Base-by-base conservation (phyloP, 192 early-diverging fungal species). In the Pilaira anomala region DNA sequence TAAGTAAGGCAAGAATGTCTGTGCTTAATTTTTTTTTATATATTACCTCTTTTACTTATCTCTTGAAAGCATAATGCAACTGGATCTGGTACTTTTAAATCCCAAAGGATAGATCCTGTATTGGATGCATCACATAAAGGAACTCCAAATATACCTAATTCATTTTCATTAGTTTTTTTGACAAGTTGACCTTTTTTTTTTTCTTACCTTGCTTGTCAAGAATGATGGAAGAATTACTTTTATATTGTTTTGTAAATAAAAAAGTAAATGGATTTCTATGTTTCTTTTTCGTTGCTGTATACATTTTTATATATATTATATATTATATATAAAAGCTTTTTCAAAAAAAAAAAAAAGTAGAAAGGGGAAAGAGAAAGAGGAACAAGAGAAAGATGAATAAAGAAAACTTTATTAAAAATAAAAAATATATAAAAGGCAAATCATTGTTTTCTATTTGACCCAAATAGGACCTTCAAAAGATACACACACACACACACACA, bases 21-120 rank as follows among this genome's bases (percentile, higher is more conserved):
- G 5, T 46, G 16, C 2, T 19, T 45, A 8, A 1, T 19, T 18
- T 2, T 2, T 19, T 46, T 16, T n/a, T 7, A 12, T 22, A 22
- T 3, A 21, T 33, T 56, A 53, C 67, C 67, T 49, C 63, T 56
- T 44, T 46, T 52, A 8, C 52, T 28, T 26, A 74, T 68, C 33
- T 74, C 72, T 3, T 42, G 45, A 49, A 68, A 74, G 55, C 72
- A 74, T 7, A 49, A 50, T 53, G 68, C 26, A 3, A 74, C 72
- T 13, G 61, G 61, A 22, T 63, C 61, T n/a, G 72, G 72, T n/a
- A 74, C 66, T 11, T 48, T 44, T 41, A 74, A 50, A 29, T 60
- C 72, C 39, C 54, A 45, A 22, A 46, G 28, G 4, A 45, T 57
- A 14, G 53, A 55, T 28, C 63, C 63, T 12, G 30, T 56, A 19